phyloP scores from a whole-genome alignment of 257 asterid genomes.

The Fraxinus pennsylvanica region DNA sequence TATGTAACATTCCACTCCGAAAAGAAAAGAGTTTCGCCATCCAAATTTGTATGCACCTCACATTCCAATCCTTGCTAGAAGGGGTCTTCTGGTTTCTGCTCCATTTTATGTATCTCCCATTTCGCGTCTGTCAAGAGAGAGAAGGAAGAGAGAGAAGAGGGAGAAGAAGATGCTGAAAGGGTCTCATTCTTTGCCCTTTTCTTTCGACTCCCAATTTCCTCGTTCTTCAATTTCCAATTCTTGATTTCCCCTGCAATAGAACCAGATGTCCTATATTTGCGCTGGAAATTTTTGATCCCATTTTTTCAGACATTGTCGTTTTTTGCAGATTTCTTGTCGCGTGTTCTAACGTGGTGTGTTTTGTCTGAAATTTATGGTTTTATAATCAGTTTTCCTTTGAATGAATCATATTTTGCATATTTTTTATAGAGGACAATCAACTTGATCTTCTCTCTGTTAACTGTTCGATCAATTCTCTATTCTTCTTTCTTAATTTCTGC shows the following conservation, averaged over 20 bases:
- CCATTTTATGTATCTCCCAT: constrained; percentile 12
- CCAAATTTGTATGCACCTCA: too few relatives aligned
- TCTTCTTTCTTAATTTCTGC: constrained; percentile 19
- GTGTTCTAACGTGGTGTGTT: constrained; percentile 3
- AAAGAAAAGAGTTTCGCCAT: too few relatives aligned
- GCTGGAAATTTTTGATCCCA: not conserved
- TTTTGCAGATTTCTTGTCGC: constrained; percentile 25
- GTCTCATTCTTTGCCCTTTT: constrained; percentile 21
- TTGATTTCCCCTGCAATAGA: not conserved
- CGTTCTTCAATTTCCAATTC: not conserved
- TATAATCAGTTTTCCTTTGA: constrained; percentile 14
- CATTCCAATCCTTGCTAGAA: too few relatives aligned
- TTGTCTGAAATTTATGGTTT: constrained; percentile 16
- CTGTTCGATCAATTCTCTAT: constrained; percentile 26
- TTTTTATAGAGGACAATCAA: constrained; percentile 31
- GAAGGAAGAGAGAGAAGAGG: not conserved
- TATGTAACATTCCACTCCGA: too few relatives aligned
- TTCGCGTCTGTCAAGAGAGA: constrained; percentile 24
- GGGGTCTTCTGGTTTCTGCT: not conserved
- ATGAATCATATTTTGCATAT: constrained; percentile 16
- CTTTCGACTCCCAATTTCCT: not conserved
- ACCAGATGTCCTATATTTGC: not conserved
- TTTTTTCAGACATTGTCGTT: constrained; percentile 30
- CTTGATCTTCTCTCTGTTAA: constrained; percentile 3
- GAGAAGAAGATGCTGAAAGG: constrained; percentile 6